A percentile compares a stretch with the other conserved stretches of the same genome.
phyloP scores from a whole-genome alignment of 768 basidiomycete species.

The Tubosaeta sp. region DNA sequence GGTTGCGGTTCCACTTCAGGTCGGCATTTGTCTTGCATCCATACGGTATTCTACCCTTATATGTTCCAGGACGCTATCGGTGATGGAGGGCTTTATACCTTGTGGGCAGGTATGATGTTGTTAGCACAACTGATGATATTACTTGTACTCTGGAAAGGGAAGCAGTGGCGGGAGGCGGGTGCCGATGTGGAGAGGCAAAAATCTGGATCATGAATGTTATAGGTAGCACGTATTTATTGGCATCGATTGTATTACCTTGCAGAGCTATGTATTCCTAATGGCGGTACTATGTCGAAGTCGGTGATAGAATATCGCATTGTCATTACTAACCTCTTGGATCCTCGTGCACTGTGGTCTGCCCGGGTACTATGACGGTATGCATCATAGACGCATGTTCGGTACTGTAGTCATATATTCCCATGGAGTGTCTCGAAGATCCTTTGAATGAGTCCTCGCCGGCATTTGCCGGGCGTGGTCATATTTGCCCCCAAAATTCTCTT shows the following conservation, averaged over 20 bases:
- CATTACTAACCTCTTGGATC: too few relatives aligned
- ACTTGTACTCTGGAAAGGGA: slow-evolving; percentile 59
- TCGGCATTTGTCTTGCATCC: background rate
- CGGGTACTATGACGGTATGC: too few relatives aligned
- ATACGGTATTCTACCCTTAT: too few relatives aligned
- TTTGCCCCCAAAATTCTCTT: background rate
- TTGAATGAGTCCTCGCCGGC: background rate
- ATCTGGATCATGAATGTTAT: background rate
- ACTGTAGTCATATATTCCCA: too few relatives aligned
- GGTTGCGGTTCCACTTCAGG: slow-evolving; percentile 70
- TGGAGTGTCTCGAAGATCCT: too few relatives aligned
- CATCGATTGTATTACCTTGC: too few relatives aligned
- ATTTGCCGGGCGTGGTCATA: background rate
- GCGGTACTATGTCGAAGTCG: too few relatives aligned
- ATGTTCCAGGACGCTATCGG: slow-evolving; percentile 57
- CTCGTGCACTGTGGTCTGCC: too few relatives aligned
- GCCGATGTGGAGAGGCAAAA: slow-evolving; percentile 38
- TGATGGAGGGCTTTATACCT: slow-evolving; percentile 76
- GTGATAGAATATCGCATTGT: too few relatives aligned
- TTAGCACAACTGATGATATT: slow-evolving; percentile 52
- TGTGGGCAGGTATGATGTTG: slow-evolving; percentile 57
- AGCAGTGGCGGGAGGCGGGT: slow-evolving; percentile 52
- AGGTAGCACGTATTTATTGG: too few relatives aligned
- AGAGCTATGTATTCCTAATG: too few relatives aligned
- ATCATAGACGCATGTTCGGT: too few relatives aligned